Conservation (phyloP, 495 filamentous ascomycete species). For the Penicillium malachiteum region DNA sequence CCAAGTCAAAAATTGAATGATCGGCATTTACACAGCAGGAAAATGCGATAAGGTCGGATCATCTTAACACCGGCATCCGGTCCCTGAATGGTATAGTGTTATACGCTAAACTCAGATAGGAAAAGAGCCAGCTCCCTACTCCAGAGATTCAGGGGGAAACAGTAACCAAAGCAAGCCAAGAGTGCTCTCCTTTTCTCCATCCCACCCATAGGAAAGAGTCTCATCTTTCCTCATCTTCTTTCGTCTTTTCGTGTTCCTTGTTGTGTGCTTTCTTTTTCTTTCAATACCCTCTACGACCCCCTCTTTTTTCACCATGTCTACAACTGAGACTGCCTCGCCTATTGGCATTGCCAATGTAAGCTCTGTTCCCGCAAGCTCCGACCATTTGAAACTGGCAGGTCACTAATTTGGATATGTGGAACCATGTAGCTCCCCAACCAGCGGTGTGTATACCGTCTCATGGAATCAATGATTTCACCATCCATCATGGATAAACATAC, state of each 20-base stretch:
- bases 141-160: constrained; percentile 38
- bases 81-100: constrained; percentile 13
- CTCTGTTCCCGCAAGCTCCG: constrained; percentile 16
- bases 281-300: constrained; percentile 21
- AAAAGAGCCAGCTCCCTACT: constrained; percentile 31
- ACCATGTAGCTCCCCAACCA: constrained; percentile 77
- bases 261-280: constrained; percentile 16
- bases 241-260: constrained; percentile 12
- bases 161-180: constrained; percentile 20
- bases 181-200: constrained; percentile 22
- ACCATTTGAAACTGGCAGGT: background rate
- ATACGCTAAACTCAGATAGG: constrained; percentile 26
- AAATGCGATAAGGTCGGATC: constrained; percentile 30
- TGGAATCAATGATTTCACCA: constrained; percentile 2
- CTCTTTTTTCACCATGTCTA: constrained; percentile 59
- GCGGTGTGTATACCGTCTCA: constrained; percentile 50
- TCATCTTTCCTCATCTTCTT: background rate
- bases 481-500: constrained; percentile 23
- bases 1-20: constrained; percentile 27
- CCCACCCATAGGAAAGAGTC: constrained; percentile 12
- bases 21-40: constrained; percentile 8
- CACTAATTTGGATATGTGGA: constrained; percentile 19
- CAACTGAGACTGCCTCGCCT: constrained; percentile 81
- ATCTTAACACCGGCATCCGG: constrained; percentile 21
- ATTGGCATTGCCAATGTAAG: constrained; percentile 99